Evolutionary conservation across 2,329 filamentous ascomycete genomes (phyloP).

Genomic region (Pseudovirgaria hyperparasitica): DNA sequence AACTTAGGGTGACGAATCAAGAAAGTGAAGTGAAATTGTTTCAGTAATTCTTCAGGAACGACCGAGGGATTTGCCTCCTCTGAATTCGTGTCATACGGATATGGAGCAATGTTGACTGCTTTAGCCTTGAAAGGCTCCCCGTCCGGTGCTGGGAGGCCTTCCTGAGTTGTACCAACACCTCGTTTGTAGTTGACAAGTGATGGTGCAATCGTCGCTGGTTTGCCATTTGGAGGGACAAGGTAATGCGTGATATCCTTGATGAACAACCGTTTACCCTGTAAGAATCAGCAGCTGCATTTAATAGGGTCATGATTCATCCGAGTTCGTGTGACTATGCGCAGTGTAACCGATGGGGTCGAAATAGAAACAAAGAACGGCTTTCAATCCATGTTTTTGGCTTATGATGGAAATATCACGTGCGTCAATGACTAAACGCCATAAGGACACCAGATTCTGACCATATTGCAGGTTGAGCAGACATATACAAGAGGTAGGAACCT

Average conservation of each 20-base stretch:
- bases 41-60: conserved; percentile 59
- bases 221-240: conserved; percentile 61
- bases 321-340: too few relatives aligned
- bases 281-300: conserved; percentile 10
- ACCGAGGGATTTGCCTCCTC: conserved; percentile 75
- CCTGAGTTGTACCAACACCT: conserved; percentile 43
- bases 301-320: background rate
- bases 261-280: conserved; percentile 78
- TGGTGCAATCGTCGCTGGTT: conserved; percentile 58
- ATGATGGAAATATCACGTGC: too few relatives aligned
- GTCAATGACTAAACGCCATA: too few relatives aligned
- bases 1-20: conserved; percentile 90
- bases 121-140: conserved; percentile 16
- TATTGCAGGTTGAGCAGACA: too few relatives aligned
- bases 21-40: conserved; percentile 86
- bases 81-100: conserved; percentile 43
- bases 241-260: conserved; percentile 98
- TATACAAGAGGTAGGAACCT: background rate
- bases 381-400: too few relatives aligned
- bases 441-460: too few relatives aligned
- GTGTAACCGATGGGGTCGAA: too few relatives aligned
- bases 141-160: conserved; percentile 17
- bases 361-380: too few relatives aligned
- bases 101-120: conserved; percentile 28
- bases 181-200: conserved; percentile 53